Base-by-base conservation (phyloP, 805 yeast species). In the Wickerhamomyces xylosicus region DNA sequence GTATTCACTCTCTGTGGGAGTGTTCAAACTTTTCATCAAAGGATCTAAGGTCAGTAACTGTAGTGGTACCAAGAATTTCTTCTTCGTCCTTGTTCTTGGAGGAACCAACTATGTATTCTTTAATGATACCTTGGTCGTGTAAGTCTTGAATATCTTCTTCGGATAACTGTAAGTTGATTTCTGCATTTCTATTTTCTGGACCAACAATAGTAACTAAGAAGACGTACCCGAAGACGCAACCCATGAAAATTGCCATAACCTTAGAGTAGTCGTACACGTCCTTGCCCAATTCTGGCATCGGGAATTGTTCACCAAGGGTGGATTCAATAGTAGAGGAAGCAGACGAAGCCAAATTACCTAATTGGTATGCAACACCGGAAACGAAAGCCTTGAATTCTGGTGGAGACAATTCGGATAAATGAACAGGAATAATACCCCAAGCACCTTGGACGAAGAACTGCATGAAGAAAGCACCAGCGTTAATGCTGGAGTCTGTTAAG, bases 291-390 rank as follows among this genome's bases (percentile, higher is more conserved):
- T 11, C 58, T 47, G 18, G 58, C 54, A 67, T 39, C 43, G 74
- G 74, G 63, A 75, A 77, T 31, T 62, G 46, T 46, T 70, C 73
- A 42, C 84, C 84, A 45, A 78, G 68, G 17, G 75, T 73, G 22
- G 79, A 61, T 58, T 78, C 83, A 45, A 78, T 78, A n/a, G 85
- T 78, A 1, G 82, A 72, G 2, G 80, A 72, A 3, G 84, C 83
- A 31, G 79, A 72, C 2, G 80, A 72, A 18, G 76, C 77, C 52
- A 78, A 64, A 59, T 78, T 79, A 63, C 85, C 85, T 47, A 79
- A 61, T 56, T 79, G 85, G 54, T 79, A 79, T 18, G 80, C 65
- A 27, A 69, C 67, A 53, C 85, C 85, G 33, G 73, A 70, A 38
- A 76, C 72, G 43, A 79, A 74, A 8, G 84, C 67, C 57, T 79